Conservation (phyloP, 2,329 filamentous ascomycete genomes). For the Colletotrichum sp. region DNA sequence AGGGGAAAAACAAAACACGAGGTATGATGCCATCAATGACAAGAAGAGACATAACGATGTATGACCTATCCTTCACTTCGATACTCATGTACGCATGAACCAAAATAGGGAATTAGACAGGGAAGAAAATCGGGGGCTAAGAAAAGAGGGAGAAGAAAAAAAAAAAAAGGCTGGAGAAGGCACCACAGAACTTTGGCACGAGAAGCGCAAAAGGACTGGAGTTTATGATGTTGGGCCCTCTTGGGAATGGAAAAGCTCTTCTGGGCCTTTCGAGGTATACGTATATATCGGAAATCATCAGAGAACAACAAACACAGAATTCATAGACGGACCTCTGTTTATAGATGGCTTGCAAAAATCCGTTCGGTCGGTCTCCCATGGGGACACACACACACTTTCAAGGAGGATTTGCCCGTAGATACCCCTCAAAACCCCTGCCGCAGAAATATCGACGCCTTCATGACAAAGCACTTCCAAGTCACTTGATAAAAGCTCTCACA, state of each 20-base stretch:
- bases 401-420: background rate
- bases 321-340: background rate
- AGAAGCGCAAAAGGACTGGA: background rate
- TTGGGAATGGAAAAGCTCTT: background rate
- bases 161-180: background rate
- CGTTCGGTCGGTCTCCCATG: background rate
- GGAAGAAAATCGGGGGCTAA: background rate
- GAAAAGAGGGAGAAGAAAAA: background rate
- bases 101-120: background rate
- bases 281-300: background rate
- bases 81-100: background rate
- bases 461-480: background rate
- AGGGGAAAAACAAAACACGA: background rate
- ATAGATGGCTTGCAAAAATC: background rate
- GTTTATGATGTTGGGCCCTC: background rate
- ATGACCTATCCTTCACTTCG: background rate
- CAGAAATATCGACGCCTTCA: background rate
- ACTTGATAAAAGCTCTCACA: background rate
- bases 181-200: background rate
- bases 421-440: background rate
- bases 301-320: background rate
- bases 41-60: slow-evolving; percentile 8
- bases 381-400: background rate
- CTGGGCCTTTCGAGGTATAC: background rate
- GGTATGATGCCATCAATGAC: background rate